Conservation (phyloP, 2,329 filamentous ascomycete species). For the Aspergillus unguis region DNA sequence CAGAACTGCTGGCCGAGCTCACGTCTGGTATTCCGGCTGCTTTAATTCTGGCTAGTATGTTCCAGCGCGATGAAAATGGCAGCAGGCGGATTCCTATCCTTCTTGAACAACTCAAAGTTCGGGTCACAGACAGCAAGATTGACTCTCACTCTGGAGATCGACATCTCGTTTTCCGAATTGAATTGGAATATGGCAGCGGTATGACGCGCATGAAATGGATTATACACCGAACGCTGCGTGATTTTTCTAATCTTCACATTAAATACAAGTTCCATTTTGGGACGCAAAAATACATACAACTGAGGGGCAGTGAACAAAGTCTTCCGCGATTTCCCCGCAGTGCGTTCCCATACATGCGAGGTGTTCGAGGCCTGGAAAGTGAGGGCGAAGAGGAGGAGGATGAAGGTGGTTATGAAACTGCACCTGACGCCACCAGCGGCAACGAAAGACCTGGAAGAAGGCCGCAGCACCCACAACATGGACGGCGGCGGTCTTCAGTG, state of each 20-base stretch:
- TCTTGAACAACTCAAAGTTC: slow-evolving; percentile 88
- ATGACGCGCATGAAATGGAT: slow-evolving; percentile 96
- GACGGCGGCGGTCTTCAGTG: slow-evolving; percentile 52
- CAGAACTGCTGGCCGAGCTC: slow-evolving; percentile 92
- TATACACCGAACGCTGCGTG: slow-evolving; percentile 77
- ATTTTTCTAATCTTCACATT: slow-evolving; percentile 88
- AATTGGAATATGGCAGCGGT: slow-evolving; percentile 93
- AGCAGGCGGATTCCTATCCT: slow-evolving; percentile 93
- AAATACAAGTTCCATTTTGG: slow-evolving; percentile 87
- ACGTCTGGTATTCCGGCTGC: slow-evolving; percentile 89
- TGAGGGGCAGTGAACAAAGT: slow-evolving; percentile 64
- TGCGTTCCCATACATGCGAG: slow-evolving; percentile 84
- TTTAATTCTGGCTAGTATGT: slow-evolving; percentile 93
- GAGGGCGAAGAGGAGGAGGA: slow-evolving; percentile 70
- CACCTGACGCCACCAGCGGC: slow-evolving; percentile 67
- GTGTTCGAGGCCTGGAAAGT: slow-evolving; percentile 73
- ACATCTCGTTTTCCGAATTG: slow-evolving; percentile 85
- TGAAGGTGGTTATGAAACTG: slow-evolving; percentile 46
- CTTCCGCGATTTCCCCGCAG: slow-evolving; percentile 87
- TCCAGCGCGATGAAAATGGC: slow-evolving; percentile 93
- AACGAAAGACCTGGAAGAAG: slow-evolving; percentile 55
- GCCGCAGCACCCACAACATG: slow-evolving; percentile 34
- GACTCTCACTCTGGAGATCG: slow-evolving; percentile 57
- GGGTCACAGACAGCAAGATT: slow-evolving; percentile 75
- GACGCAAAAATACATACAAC: slow-evolving; percentile 76